Base-by-base conservation (phyloP, 768 basidiomycete species). In the Coprinopsis sp. region DNA sequence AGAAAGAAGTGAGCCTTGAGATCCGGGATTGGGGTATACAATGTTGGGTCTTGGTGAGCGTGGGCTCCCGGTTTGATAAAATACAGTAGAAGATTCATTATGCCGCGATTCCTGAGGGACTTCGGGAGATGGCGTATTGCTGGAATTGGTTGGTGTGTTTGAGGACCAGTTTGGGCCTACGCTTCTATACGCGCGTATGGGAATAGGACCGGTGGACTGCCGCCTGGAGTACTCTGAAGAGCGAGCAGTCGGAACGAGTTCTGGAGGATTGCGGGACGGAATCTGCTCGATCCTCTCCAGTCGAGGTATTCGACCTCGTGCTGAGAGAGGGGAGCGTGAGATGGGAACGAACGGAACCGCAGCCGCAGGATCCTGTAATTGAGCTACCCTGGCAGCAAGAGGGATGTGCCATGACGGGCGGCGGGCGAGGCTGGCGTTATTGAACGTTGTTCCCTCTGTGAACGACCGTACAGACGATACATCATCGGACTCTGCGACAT, bases 401-500 rank as follows among this genome's bases (percentile, higher is more conserved):
- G 56, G 67, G 6, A 59, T 64, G 55, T 74, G 69, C 74, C 76
- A 77, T 7, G 76, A 75, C 3, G 76, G 72, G n/a, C 75, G 61
- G 13, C 76, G 68, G 42, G 62, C 55, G 4, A 62, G 58, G n/a
- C 64, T 64, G 6, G 59, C 46, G 30, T 57, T 61, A 49, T 37
- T 52, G 7, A 53, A 38, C 3, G 58, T 50, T 6, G 70, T 63
- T 7, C 72, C 78, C 58, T 84, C 83, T 0, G 78, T 78, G 52
- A 73, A 83, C 0, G 84, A 87, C 37, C 70, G 69, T 28, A 84
- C 79, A 12, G 86, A 86, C n/a, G 72, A 74, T 34, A 81, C 73
- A 56, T 87, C 85, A 53, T 87, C 86, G 14, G 78, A 78, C 55
- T 80, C 82, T 16, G 77, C 73, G 36, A 72, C 64, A 42, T 82